Conservation (phyloP, 2,329 filamentous ascomycete species). For the Ceratocystis variospora region DNA sequence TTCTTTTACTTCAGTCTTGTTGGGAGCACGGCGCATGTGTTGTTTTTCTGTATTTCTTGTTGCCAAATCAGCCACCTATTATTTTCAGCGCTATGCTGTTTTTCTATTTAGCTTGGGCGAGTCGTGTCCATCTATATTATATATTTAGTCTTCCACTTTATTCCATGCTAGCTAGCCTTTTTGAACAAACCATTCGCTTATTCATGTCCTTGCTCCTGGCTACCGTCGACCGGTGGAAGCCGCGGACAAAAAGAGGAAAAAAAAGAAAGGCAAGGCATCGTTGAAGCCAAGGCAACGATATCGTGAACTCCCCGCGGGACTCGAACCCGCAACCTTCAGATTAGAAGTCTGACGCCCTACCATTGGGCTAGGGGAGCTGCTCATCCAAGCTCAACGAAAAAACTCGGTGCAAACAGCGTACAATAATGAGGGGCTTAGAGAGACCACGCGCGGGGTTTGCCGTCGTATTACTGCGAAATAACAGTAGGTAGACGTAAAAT, state of each 20-base stretch:
- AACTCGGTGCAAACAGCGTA: background rate
- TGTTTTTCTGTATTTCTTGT: slow-evolving; percentile 6
- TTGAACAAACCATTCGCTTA: too few relatives aligned
- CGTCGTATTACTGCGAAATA: too few relatives aligned
- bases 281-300: too few relatives aligned
- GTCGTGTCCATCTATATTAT: background rate
- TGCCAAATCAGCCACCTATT: background rate
- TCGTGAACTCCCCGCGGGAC: slow-evolving; percentile 19
- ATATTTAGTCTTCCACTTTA: background rate
- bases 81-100: background rate
- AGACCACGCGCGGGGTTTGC: too few relatives aligned
- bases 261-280: background rate
- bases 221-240: background rate
- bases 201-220: background rate
- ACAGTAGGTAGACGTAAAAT: too few relatives aligned
- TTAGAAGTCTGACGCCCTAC: slow-evolving; percentile 20
- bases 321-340: slow-evolving; percentile 20
- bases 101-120: background rate
- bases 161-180: background rate
- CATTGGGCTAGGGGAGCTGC: slow-evolving; percentile 18
- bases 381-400: background rate
- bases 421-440: background rate
- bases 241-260: background rate
- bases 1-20: slow-evolving; percentile 5
- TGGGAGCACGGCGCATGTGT: slow-evolving; percentile 13